Evolutionary conservation across 768 basidiomycete genomes (phyloP), one percentile per base, ranked within the genome.

Genomic region (Rhodotorula babjevae): DNA sequence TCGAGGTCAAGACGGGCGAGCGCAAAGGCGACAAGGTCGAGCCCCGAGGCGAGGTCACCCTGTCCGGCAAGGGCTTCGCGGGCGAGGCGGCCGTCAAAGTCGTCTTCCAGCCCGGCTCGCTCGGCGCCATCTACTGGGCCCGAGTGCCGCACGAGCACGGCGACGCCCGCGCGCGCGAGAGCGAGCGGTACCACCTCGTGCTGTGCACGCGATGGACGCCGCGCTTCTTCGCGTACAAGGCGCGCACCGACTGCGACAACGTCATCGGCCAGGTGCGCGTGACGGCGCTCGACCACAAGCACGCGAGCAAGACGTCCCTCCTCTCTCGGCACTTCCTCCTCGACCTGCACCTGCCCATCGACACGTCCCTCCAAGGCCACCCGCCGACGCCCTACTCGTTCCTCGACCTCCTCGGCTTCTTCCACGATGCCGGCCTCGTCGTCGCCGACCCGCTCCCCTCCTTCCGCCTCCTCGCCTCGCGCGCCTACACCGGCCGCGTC

Each of bases 121-220:
- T 12, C 19, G 3, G 46, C 16, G 9, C 40, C 6, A 14, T 31
- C n/a, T 49, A 44, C 55, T 33, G 3, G 1, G 21, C 18, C 18
- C 55, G n/a, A 2, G 18, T 7, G 55, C 27, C 18, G 6, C 5
- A 16, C 55, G 14, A 12, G 29, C 58, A 21, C 33, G 58, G 36
- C 27, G 58, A 11, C 4, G 2, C 11, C 10, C 49, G 21, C 19
- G 31, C 29, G 33, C 57, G 47, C 40, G 2, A 18, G 36, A 36
- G 36, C 15, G 65, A 66, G n/a, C 50, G 40, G 3, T 11, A 57
- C 60, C 14, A 33, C 15, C 52, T 71, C 53, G 27, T 66, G 36
- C n/a, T 71, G 33, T 36, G 55, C 42, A 58, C 55, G 40, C 29
- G 36, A 3, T 62, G 57, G 47, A 71, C 70, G 33, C 65, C 70